phyloP scores from a whole-genome alignment of 345 rosid genomes.

The Mangifera indica region DNA sequence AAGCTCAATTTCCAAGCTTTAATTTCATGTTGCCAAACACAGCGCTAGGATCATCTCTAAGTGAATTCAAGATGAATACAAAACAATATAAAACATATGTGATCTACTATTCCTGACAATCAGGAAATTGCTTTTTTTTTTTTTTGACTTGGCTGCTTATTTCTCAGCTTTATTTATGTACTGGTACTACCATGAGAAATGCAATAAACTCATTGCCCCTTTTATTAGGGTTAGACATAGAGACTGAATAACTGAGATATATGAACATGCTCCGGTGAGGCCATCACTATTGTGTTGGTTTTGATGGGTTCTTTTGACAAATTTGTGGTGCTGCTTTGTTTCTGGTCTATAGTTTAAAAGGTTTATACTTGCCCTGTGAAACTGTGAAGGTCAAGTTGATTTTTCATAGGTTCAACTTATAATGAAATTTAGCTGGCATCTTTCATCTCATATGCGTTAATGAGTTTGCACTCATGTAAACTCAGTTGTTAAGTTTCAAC shows the following conservation, averaged over 20 bases:
- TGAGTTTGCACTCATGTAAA: not conserved
- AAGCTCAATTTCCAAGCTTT: not conserved
- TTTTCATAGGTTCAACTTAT: not conserved
- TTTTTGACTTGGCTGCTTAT: not conserved
- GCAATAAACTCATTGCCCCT: not conserved
- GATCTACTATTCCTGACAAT: no score
- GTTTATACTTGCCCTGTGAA: not conserved
- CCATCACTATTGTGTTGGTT: not conserved
- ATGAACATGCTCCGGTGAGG: not conserved
- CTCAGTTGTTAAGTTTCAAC: not conserved
- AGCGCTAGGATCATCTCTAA: not conserved
- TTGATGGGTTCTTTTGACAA: not conserved
- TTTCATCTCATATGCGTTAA: no score
- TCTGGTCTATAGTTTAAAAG: not conserved
- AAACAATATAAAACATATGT: no score
- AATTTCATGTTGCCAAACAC: not conserved
- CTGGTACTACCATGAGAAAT: not conserved
- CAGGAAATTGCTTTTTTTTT: no score
- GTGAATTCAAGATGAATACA: not conserved
- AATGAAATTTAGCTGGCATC: not conserved
- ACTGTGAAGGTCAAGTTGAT: not conserved
- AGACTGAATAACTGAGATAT: not conserved
- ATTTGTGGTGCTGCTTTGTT: not conserved
- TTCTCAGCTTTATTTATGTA: not conserved
- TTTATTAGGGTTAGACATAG: not conserved